Conservation (phyloP, 2,329 filamentous ascomycete species). For the Fusarium temperatum region DNA sequence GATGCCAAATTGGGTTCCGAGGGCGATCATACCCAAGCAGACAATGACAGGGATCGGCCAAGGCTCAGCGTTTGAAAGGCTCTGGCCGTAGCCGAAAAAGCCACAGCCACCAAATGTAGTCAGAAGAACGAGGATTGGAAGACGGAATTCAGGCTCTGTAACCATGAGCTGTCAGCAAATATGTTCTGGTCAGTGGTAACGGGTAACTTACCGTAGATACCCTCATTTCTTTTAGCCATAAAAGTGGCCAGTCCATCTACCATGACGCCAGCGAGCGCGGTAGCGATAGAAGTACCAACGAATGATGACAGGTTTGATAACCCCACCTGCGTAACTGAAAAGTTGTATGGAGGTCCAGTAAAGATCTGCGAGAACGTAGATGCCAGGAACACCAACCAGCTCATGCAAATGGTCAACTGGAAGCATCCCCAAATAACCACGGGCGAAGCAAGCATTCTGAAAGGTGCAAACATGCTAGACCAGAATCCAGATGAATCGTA, state of each 20-base stretch:
- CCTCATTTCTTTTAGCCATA: background rate
- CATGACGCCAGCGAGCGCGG: background rate
- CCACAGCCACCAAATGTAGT: background rate
- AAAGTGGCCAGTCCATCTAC: background rate
- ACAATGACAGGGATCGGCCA: background rate
- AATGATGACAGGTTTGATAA: background rate
- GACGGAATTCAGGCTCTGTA: background rate
- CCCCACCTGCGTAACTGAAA: background rate
- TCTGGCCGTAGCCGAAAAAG: background rate
- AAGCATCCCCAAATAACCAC: background rate
- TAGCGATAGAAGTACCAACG: background rate
- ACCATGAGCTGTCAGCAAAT: rapidly evolving
- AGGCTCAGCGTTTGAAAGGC: background rate
- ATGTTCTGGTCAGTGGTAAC: background rate
- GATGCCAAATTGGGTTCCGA: background rate
- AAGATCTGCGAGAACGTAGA: background rate
- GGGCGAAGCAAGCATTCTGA: background rate
- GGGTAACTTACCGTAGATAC: background rate
- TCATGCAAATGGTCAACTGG: background rate
- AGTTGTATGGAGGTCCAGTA: background rate
- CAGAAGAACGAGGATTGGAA: background rate
- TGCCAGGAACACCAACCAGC: background rate
- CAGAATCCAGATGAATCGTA: background rate
- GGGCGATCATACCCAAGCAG: background rate
- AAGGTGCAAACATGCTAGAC: background rate